Evolutionary conservation across 2,329 filamentous ascomycete genomes (phyloP), one percentile per base, ranked within the genome.

Genomic region (Karstenula rhodostoma): DNA sequence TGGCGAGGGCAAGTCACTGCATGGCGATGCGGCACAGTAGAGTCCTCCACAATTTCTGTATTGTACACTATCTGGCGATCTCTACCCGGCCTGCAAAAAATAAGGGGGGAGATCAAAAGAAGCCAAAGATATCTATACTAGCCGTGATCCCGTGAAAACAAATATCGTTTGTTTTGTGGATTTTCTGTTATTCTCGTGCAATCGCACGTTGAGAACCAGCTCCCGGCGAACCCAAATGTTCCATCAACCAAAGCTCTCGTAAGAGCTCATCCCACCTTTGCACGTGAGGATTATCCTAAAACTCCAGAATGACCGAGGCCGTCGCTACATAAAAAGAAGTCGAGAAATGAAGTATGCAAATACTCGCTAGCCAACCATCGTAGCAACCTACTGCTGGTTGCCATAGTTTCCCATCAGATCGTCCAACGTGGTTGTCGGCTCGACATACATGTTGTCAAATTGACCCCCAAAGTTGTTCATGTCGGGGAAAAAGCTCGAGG

Each of bases 401-500:
- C 58, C 65, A 47, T 59, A 64, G 58, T 56, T 57, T 9, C 63
- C 67, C 63, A 75, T 70, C 60, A 77, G 54, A 51, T 77, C 73
- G 37, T 77, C 70, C 67, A 76, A 67, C 15, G 71, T 71, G 32
- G 72, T 72, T 13, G 67, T 67, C 37, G 70, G 67, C 27, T 73
- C 68, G 22, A 65, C 60, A 52, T 71, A 73, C 44, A 68, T 62
- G 57, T 68, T 68, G 56, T 78, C 73, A 61, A 75, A 78, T 59
- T 80, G 78, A 29, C 78, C 79, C 42, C 78, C 78, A 67, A 81
- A 68, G 60, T 76, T 73, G 40, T 67, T 72, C 56, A 77, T 72
- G n/a, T 78, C 76, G 19, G 76, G 77, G 56, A 78, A 79, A 68
- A 77, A 78, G 58, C 75, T 71, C 55, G 66, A 64, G 51, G 68